Conservation (phyloP, 192 early-diverging fungal genomes). For the Backusella tarrabulga region DNA sequence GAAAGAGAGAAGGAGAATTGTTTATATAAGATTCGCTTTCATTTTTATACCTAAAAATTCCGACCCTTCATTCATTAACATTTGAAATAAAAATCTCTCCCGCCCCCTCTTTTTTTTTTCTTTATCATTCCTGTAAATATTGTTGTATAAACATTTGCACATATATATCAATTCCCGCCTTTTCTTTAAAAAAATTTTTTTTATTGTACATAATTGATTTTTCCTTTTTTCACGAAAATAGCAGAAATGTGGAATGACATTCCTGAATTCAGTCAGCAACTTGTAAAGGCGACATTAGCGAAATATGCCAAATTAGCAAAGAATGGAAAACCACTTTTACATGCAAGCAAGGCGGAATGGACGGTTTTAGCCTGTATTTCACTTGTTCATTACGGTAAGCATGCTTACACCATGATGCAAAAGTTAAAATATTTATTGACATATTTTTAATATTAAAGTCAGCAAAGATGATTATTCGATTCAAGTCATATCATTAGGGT, state of each 20-base stretch:
- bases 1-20: not conserved
- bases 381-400: constrained; percentile 11
- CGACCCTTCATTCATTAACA: not conserved
- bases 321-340: constrained; percentile 67
- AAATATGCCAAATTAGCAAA: constrained; percentile 65
- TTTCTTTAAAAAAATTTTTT: constrained; percentile 7
- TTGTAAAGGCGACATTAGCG: constrained; percentile 52
- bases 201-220: not conserved
- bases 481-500: constrained; percentile 23
- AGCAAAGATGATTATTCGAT: constrained; percentile 18
- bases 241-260: not conserved
- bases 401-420: not conserved
- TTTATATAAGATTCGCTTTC: not conserved
- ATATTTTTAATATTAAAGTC: not conserved
- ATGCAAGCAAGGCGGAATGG: constrained; percentile 67
- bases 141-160: not conserved
- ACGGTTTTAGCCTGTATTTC: constrained; percentile 84
- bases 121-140: not conserved
- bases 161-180: not conserved
- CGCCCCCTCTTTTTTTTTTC: not conserved
- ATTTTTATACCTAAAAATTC: not conserved
- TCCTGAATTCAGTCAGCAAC: constrained; percentile 34
- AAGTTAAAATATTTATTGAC: constrained; percentile 1
- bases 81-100: not conserved
- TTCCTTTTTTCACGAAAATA: constrained; percentile 3